These are phyloP conservation scores for Phaeosphaeria sp. DNA, from an alignment of 2,329 filamentous ascomycete species.

Conservation along the genomic window DNA sequence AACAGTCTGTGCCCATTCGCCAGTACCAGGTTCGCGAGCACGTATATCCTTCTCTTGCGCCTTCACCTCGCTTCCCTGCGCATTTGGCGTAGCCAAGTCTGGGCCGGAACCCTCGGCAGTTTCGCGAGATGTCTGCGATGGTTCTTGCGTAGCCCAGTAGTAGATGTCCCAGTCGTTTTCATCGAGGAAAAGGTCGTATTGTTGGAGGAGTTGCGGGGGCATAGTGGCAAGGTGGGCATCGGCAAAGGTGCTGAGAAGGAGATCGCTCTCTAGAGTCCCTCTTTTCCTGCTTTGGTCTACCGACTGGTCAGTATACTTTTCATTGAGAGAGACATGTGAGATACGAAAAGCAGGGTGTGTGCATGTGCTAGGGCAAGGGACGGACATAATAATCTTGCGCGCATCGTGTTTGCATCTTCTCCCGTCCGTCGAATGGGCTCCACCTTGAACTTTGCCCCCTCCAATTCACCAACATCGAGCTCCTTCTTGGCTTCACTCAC, in stretches of 20 bases:
- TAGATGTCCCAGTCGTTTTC: constrained; percentile 99
- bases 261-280: constrained; percentile 93
- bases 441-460: constrained; percentile 73
- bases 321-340: background rate
- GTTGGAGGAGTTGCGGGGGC: constrained; percentile 73
- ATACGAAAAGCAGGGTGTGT: background rate
- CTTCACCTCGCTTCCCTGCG: constrained; percentile 54
- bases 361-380: constrained; percentile 29
- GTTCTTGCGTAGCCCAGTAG: constrained; percentile 96
- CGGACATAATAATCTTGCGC: constrained; percentile 80
- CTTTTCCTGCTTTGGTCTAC: constrained; percentile 95
- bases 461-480: constrained; percentile 41
- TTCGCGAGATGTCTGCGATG: constrained; percentile 64
- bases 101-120: constrained; percentile 61
- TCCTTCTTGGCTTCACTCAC: constrained; percentile 36
- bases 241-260: constrained; percentile 95
- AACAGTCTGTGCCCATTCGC: constrained; percentile 96
- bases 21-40: constrained; percentile 63
- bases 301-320: constrained; percentile 9
- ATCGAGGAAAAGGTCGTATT: constrained; percentile 93
- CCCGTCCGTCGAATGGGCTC: constrained; percentile 86
- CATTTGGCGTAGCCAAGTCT: constrained; percentile 51
- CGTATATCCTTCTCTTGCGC: constrained; percentile 55
- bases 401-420: constrained; percentile 85
- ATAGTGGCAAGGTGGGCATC: constrained; percentile 78